These are phyloP conservation scores for Boletus smithii DNA, from an alignment of 1,284 basidiomycete species.

Conservation along the genomic window DNA sequence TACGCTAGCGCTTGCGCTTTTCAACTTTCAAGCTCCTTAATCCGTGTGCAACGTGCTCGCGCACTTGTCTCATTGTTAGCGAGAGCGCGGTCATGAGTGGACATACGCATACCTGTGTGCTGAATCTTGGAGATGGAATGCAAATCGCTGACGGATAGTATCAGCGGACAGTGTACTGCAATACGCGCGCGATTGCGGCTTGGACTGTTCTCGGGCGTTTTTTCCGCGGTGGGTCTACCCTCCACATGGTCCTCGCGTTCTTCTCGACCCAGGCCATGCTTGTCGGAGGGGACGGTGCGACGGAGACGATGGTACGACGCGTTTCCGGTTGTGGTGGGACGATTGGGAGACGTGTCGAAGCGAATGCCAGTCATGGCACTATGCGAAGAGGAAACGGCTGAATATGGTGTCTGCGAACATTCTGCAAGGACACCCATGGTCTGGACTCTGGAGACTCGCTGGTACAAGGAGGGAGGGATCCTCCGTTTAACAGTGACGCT, in stretches of 20 bases:
- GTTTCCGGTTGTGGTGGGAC: too few relatives aligned
- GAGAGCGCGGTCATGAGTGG: too few relatives aligned
- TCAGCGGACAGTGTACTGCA: too few relatives aligned
- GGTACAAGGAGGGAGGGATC: too few relatives aligned
- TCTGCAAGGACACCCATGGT: constrained; percentile 6
- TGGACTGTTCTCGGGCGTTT: too few relatives aligned
- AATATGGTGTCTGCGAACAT: not conserved
- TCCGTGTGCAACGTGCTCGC: not conserved
- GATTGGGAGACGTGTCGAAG: accelerated
- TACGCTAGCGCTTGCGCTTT: not conserved
- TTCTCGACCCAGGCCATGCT: too few relatives aligned
- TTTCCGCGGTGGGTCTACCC: not conserved
- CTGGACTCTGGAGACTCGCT: not conserved
- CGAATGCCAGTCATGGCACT: not conserved
- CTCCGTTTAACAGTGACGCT: too few relatives aligned
- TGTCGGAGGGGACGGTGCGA: not conserved
- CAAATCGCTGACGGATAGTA: not conserved
- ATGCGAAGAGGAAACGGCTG: not conserved
- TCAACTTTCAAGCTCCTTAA: not conserved
- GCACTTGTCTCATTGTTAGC: constrained; percentile 5
- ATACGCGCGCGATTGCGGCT: not conserved
- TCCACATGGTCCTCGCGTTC: too few relatives aligned
- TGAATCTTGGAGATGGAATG: not conserved
- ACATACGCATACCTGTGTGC: not conserved
- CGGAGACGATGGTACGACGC: not conserved